Evolutionary conservation across 176 grass and related monocot species (phyloP).

Genomic region (Stipa capillata): DNA sequence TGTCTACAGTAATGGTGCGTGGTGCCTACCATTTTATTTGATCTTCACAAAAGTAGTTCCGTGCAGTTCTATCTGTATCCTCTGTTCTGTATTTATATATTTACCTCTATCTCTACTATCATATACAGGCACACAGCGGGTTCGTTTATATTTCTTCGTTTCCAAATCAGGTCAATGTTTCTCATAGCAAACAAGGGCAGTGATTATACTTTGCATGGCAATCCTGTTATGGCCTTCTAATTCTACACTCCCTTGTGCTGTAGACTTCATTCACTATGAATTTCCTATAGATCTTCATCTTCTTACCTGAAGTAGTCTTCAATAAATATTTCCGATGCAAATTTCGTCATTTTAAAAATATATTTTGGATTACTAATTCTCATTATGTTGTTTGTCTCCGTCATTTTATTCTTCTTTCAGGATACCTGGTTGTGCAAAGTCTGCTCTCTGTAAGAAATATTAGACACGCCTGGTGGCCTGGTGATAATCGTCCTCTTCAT

Average conservation of each 20-base stretch:
- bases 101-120: not conserved
- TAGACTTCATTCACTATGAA: not conserved
- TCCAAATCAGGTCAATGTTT: not conserved
- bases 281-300: not conserved
- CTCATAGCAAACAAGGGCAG: not conserved
- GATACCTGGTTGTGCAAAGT: slow-evolving; percentile 99
- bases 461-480: slow-evolving; percentile 54
- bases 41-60: not conserved
- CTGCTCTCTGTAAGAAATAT: slow-evolving; percentile 86
- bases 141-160: not conserved
- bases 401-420: slow-evolving; percentile 34
- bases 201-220: not conserved
- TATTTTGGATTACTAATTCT: not conserved
- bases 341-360: not conserved
- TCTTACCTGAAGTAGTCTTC: not conserved
- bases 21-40: not conserved
- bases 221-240: not conserved
- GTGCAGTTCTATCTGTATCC: not conserved
- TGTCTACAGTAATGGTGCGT: not conserved
- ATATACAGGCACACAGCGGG: not conserved
- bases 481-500: slow-evolving; percentile 81
- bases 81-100: not conserved
- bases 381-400: not conserved
- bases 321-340: not conserved
- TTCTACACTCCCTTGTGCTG: not conserved